phyloP scores from a whole-genome alignment of 73 alveolate genomes.

The Tetrahymena borealis region DNA sequence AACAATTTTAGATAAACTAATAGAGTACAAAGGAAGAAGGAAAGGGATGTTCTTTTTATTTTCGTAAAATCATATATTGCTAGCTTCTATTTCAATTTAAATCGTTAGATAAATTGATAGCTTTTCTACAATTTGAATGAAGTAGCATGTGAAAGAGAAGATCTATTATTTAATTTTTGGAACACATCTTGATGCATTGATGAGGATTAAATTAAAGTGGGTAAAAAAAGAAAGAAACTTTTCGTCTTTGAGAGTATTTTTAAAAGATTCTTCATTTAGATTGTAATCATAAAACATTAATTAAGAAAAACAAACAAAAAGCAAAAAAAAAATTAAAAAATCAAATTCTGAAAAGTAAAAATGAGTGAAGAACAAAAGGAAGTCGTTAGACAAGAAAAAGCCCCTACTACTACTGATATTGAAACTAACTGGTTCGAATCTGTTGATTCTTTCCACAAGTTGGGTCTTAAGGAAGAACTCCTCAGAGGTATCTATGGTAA shows the following conservation, averaged over 20 bases:
- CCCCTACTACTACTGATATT: conserved; percentile 6
- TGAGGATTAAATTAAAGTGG: conserved; percentile 1
- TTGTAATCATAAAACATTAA: background rate
- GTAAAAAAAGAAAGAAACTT: background rate
- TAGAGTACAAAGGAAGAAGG: no score
- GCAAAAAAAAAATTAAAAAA: background rate
- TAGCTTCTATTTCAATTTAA: no score
- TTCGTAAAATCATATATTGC: no score
- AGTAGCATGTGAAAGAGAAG: background rate
- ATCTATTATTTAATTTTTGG: background rate
- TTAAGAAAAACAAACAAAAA: background rate
- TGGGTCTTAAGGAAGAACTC: conserved; percentile 63
- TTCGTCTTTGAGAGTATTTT: background rate
- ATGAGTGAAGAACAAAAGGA: conserved; percentile 1
- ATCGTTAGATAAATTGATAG: background rate
- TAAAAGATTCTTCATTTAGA: background rate
- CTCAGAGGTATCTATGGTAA: conserved; percentile 69
- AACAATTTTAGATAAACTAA: no score
- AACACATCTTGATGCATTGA: background rate
- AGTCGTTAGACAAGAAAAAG: background rate
- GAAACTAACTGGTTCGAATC: conserved; percentile 72
- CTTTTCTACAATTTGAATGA: background rate
- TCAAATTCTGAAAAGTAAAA: background rate
- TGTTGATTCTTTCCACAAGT: conserved; percentile 71
- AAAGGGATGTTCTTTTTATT: no score